Conservation (phyloP, 2,329 filamentous ascomycete species). For the Eutypella sp. region DNA sequence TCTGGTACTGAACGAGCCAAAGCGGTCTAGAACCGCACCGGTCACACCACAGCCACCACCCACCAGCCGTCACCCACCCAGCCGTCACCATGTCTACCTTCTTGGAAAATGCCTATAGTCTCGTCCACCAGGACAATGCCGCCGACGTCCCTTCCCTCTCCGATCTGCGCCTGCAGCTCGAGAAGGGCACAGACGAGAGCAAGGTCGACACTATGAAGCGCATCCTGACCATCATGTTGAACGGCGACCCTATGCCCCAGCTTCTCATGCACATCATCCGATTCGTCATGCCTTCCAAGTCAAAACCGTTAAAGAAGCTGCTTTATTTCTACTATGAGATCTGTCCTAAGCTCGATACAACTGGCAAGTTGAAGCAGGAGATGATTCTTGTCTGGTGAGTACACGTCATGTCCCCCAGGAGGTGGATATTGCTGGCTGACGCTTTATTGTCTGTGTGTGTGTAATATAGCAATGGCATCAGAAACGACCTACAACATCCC, state of each 20-base stretch:
- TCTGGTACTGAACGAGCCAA: constrained; percentile 3
- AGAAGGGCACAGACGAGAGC: constrained; percentile 88
- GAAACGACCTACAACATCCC: constrained; percentile 92
- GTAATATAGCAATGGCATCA: constrained; percentile 78
- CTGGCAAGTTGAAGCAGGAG: constrained; percentile 96
- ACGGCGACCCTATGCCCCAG: constrained; percentile 91
- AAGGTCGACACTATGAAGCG: constrained; percentile 96
- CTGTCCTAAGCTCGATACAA: constrained; percentile 88
- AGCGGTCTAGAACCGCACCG: constrained; percentile 24
- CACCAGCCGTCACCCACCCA: neutral
- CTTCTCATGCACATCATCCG: constrained; percentile 99
- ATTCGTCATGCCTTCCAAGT: constrained; percentile 98
- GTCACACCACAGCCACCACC: constrained; percentile 10
- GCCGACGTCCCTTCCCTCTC: constrained; percentile 86
- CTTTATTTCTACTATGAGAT: constrained; percentile 99
- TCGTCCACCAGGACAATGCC: constrained; percentile 96
- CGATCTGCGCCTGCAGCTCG: constrained; percentile 87
- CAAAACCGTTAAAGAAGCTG: constrained; percentile 94
- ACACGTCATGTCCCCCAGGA: too few relatives aligned
- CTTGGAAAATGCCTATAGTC: constrained; percentile 89
- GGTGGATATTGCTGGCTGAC: neutral
- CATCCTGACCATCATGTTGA: constrained; percentile 95
- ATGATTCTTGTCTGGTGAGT: constrained; percentile 96
- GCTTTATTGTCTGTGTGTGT: too few relatives aligned
- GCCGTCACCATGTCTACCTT: constrained; percentile 78